Base-by-base conservation (phyloP, 495 filamentous ascomycete genomes). In the Lentithecium fluviatile region DNA sequence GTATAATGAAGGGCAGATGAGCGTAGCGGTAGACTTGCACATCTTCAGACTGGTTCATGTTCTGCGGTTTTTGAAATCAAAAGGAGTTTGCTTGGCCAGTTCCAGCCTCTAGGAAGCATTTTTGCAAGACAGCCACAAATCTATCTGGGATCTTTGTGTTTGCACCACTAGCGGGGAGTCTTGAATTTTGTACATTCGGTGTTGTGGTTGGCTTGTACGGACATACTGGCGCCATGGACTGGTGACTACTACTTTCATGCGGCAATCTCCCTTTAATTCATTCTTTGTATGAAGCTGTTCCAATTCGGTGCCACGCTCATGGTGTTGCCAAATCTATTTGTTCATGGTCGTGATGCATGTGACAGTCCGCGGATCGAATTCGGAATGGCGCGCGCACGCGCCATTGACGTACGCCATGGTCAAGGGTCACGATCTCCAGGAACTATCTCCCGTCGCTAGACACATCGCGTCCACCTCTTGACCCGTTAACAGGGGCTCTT, bases 211-310 rank as follows among this genome's bases (percentile, higher is more conserved):
- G 29, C 29, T 32, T 32, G 29, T 32, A 32, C 29, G 10, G 29
- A 32, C 10, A 32, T 45, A 38, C 10, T 26, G 36, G 52, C 52
- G 36, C 52, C 52, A 42, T 55, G 52, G 52, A 55, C 15, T 55
- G 52, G 52, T 43, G 19, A 36, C 52, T 55, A 36, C 52, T 55
- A 42, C 23, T 11, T 55, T 43, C 52, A 29, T 42, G 36, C 52
- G 15, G 15, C 40, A 45, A 45, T 45, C n/a, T n/a, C 15, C 40
- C 4, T 3, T 6, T 21, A 17, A n/a, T 17, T 45, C 13, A 3
- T 45, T 17, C n/a, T 45, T 21, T 45, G 20, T 45, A 13, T 45
- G 15, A 21, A 45, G 20, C 6, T 3, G 4, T 13, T 45, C 6
- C 20, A 5, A n/a, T 11, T 11, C 24, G n/a, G n/a, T n/a, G n/a